Percentiles rank a stretch among this genome's conserved stretches.
phyloP scores from a whole-genome alignment of 2,329 filamentous ascomycete species.

The Pyrenochaeta sp. region DNA sequence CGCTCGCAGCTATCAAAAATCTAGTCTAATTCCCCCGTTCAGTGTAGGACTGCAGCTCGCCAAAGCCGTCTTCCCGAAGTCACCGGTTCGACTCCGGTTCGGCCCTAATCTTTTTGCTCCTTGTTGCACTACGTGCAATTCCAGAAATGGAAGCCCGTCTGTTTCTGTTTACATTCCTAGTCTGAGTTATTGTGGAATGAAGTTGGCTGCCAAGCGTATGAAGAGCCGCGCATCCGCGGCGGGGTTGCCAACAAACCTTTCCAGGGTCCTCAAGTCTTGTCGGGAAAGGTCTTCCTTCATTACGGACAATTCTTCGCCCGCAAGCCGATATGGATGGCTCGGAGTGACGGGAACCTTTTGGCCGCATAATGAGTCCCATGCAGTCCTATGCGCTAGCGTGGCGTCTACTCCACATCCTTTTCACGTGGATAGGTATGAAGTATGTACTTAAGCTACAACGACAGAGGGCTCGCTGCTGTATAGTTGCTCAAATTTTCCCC shows the following conservation, averaged over 20 bases:
- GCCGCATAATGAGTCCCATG: not conserved
- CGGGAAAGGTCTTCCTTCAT: not conserved
- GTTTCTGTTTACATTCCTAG: not conserved
- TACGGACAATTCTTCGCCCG: not conserved
- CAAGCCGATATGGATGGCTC: not conserved
- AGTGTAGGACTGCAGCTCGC: constrained; percentile 25
- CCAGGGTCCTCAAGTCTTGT: not conserved
- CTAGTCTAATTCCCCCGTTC: no score
- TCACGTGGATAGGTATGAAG: no score
- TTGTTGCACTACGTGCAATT: not conserved
- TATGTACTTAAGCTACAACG: no score
- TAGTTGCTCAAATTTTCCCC: not conserved
- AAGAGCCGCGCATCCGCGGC: not conserved
- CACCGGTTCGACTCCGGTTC: constrained; percentile 28
- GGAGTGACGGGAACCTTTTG: not conserved
- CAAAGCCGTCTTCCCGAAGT: constrained; percentile 24
- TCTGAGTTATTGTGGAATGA: no score
- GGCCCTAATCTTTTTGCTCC: constrained; percentile 11
- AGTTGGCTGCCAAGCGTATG: no score
- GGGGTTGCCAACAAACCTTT: not conserved
- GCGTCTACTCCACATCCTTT: not conserved
- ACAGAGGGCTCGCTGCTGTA: no score
- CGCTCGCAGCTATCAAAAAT: no score
- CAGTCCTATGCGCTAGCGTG: not conserved
- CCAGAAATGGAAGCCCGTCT: not conserved